These are phyloP conservation scores for Puccinia horiana DNA, from an alignment of 1,284 basidiomycete species.

Conservation along the genomic window DNA sequence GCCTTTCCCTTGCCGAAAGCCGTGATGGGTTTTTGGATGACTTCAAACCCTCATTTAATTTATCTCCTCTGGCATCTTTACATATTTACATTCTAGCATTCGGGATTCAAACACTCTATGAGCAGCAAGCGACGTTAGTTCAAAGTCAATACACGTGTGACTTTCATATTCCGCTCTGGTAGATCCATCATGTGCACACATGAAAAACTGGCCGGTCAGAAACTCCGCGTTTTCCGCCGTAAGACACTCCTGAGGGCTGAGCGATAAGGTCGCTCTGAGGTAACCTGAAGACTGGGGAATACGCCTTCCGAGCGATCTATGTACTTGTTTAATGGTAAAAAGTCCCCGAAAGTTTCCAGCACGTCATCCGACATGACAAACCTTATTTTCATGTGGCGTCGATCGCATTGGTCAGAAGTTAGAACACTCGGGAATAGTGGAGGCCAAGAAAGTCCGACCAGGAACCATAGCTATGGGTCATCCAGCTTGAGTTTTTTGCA, in stretches of 20 bases:
- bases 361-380: background rate
- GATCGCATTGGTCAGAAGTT: background rate
- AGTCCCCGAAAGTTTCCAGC: background rate
- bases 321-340: background rate
- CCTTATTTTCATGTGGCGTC: conserved; percentile 1
- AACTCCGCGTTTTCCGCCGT: conserved; percentile 16
- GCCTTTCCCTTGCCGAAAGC: conserved; percentile 9
- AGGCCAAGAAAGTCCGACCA: background rate
- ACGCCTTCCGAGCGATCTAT: background rate
- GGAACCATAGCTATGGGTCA: background rate
- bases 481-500: background rate
- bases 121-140: conserved; percentile 14
- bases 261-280: background rate
- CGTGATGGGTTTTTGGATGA: background rate
- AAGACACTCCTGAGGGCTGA: background rate
- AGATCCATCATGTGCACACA: conserved; percentile 5
- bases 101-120: background rate
- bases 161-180: background rate
- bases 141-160: background rate
- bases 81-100: background rate
- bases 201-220: conserved; percentile 17
- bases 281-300: conserved; percentile 1
- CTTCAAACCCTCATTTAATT: background rate
- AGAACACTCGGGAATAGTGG: background rate
- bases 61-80: background rate